A percentile compares a stretch with the other conserved stretches of the same genome.
Conservation (phyloP, 129 eudicot species). For the Erigeron canadensis region DNA sequence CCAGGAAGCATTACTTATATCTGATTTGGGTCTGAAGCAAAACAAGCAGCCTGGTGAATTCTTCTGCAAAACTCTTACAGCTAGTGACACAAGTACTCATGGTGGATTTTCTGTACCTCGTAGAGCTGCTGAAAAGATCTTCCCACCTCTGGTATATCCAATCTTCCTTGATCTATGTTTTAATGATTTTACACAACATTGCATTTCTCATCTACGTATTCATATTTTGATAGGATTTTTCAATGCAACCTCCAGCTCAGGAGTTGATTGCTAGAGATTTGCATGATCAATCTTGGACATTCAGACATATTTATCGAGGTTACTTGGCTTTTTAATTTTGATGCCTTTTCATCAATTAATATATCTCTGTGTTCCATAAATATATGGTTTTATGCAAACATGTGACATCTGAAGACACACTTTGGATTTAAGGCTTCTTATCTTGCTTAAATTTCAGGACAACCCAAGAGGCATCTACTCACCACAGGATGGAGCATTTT, state of each 20-base stretch:
- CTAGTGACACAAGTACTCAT: conserved; percentile 97
- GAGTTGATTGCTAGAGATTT: conserved; percentile 83
- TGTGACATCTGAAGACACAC: neutral
- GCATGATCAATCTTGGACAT: conserved; percentile 94
- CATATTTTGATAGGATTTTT: conserved; percentile 56
- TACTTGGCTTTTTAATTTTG: neutral
- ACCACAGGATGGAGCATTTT: conserved; percentile 97
- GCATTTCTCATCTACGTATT: conserved; percentile 27
- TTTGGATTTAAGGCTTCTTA: neutral
- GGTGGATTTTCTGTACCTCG: conserved; percentile 99
- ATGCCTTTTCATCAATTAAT: neutral
- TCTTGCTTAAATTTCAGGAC: conserved; percentile 56
- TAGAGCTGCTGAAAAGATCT: conserved; percentile 95
- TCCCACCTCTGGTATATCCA: conserved; percentile 72
- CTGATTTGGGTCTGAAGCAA: conserved; percentile 92
- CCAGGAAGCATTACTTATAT: conserved; percentile 80
- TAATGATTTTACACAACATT: neutral
- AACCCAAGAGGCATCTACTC: conserved; percentile 87
- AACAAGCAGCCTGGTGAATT: conserved; percentile 84
- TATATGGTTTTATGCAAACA: conserved; percentile 2
- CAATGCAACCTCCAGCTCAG: conserved; percentile 98
- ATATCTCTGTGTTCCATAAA: neutral
- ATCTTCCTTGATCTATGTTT: neutral
- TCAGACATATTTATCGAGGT: conserved; percentile 94
- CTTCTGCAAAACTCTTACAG: conserved; percentile 92